These are phyloP conservation scores for Hysterium pulicare DNA, from an alignment of 2,329 filamentous ascomycete genomes.

Conservation along the genomic window DNA sequence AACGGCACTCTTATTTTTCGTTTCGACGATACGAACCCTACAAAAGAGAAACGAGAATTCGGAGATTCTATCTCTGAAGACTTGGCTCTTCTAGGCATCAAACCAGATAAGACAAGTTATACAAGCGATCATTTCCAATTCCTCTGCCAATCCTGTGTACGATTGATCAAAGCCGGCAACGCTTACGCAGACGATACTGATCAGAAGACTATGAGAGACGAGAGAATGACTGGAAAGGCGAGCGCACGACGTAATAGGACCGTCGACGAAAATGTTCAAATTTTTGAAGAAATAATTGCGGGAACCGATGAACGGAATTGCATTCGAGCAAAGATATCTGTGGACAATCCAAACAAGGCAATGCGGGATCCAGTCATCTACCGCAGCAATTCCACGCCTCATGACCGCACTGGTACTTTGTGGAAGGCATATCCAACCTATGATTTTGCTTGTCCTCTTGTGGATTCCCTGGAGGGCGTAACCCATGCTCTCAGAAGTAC, in stretches of 20 bases:
- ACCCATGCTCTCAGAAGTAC: constrained; percentile 81
- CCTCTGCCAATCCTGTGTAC: constrained; percentile 79
- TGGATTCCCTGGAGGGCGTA: constrained; percentile 77
- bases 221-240: constrained; percentile 79
- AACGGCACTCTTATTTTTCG: constrained; percentile 86
- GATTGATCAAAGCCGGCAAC: constrained; percentile 79
- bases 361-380: constrained; percentile 97
- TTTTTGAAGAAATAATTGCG: constrained; percentile 91
- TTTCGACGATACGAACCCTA: constrained; percentile 96
- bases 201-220: constrained; percentile 79
- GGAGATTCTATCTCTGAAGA: constrained; percentile 93
- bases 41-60: constrained; percentile 95
- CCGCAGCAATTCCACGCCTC: constrained; percentile 73
- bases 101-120: constrained; percentile 80
- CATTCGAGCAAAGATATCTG: constrained; percentile 90
- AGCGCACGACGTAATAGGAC: constrained; percentile 75
- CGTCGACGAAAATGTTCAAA: constrained; percentile 78
- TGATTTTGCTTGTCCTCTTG: constrained; percentile 79
- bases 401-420: constrained; percentile 73
- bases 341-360: constrained; percentile 90
- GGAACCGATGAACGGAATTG: constrained; percentile 80
- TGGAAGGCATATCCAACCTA: constrained; percentile 90
- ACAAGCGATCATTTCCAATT: constrained; percentile 95
- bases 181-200: constrained; percentile 95
- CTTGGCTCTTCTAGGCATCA: constrained; percentile 84